Evolutionary conservation across 1,284 basidiomycete species (phyloP).

Genomic region (Moesziomyces sp.): DNA sequence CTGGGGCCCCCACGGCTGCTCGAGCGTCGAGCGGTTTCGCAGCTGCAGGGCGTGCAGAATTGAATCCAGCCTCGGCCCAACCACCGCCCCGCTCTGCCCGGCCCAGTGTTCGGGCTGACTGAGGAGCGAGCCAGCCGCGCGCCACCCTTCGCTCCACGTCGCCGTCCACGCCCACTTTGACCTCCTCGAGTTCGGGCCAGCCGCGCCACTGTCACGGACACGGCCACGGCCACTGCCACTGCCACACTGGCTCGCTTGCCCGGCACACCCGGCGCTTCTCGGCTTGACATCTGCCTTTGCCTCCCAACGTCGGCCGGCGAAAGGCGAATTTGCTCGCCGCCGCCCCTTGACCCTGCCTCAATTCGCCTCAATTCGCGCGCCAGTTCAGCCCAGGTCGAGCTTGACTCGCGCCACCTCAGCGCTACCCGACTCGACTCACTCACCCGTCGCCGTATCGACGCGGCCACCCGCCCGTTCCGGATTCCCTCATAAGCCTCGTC

Average conservation of each 20-base stretch:
- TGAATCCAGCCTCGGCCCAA: not conserved
- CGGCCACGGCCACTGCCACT: not conserved
- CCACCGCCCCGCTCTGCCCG: not conserved
- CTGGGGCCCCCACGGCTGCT: not conserved
- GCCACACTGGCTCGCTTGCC: slow-evolving; percentile 5
- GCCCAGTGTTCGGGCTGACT: not conserved
- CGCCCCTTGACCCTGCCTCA: too few species aligned
- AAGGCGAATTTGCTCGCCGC: not conserved
- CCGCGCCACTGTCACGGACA: too few species aligned
- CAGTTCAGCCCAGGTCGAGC: too few species aligned
- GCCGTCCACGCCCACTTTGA: not conserved
- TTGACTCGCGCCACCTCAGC: not conserved
- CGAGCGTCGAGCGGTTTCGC: not conserved
- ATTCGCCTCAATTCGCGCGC: too few species aligned
- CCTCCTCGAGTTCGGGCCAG: too few species aligned
- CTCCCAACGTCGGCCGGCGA: not conserved
- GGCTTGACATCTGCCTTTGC: not conserved
- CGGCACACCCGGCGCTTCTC: not conserved
- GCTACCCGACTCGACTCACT: not conserved
- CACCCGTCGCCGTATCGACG: slow-evolving; percentile 27
- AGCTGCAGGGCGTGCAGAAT: not conserved
- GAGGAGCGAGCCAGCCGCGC: slow-evolving; percentile 1
- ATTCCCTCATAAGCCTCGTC: slow-evolving; percentile 23
- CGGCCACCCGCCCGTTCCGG: not conserved
- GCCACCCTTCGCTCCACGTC: slow-evolving; percentile 2